Percentiles rank a stretch among this genome's conserved stretches.
These are phyloP conservation scores for Linum trigynum DNA, from an alignment of 345 rosid species.

Conservation along the genomic window DNA sequence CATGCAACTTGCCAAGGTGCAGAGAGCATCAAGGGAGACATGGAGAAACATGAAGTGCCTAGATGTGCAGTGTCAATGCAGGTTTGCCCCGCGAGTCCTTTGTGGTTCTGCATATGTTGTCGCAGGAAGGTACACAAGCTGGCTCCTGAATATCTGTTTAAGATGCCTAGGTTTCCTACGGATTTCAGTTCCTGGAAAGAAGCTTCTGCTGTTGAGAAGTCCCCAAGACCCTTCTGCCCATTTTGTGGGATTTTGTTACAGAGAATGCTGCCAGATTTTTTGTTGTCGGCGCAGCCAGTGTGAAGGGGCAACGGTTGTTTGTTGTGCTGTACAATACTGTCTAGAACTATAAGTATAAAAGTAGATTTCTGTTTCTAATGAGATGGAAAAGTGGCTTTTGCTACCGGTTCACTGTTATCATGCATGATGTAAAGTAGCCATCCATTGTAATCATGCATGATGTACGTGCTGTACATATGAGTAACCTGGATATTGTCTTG, in stretches of 20 bases:
- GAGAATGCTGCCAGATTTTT: conserved; percentile 2
- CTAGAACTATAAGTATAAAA: too few relatives aligned
- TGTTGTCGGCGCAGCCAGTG: not conserved
- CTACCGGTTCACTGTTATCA: too few relatives aligned
- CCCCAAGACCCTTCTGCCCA: not conserved
- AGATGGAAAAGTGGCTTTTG: too few relatives aligned
- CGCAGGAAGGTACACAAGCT: conserved; percentile 40
- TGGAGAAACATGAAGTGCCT: conserved; percentile 46
- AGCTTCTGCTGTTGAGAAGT: not conserved
- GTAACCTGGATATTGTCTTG: too few relatives aligned
- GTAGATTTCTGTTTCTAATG: too few relatives aligned
- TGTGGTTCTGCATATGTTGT: conserved; percentile 88
- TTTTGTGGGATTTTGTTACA: conserved; percentile 3
- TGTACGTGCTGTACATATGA: too few relatives aligned
- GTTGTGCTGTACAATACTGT: too few relatives aligned
- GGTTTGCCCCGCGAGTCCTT: conserved; percentile 61
- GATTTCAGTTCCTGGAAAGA: conserved; percentile 25
- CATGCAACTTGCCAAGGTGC: conserved; percentile 44
- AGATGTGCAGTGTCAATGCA: conserved; percentile 73
- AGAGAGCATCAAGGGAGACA: conserved; percentile 11
- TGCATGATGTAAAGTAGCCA: too few relatives aligned
- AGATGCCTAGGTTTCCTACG: conserved; percentile 36
- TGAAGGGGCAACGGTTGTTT: not conserved
- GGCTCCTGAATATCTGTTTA: conserved; percentile 45
- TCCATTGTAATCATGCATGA: too few relatives aligned